Conservation (phyloP, 305 asterid genomes). For the Andrographis paniculata region DNA sequence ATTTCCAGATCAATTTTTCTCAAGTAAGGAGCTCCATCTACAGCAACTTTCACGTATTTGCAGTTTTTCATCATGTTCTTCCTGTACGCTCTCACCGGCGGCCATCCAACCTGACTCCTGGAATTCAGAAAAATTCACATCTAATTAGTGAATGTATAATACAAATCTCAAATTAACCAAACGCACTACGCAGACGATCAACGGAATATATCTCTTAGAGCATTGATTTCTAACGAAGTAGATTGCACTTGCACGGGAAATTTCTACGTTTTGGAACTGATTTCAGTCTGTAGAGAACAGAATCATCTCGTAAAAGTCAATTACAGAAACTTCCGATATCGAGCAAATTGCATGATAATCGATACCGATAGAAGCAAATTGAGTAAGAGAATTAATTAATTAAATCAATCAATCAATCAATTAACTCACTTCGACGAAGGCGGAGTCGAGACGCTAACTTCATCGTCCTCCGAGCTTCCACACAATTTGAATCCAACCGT, state of each 20-base stretch:
- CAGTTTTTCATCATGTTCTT: slow-evolving; percentile 29
- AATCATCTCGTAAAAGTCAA: no score
- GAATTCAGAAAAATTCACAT: neutral
- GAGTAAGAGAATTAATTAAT: no score
- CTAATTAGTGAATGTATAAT: neutral
- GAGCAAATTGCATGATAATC: no score
- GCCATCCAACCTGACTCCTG: slow-evolving; percentile 59
- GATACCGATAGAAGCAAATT: no score
- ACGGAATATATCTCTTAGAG: no score
- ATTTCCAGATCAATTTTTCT: slow-evolving; percentile 60
- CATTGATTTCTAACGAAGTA: no score
- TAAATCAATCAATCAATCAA: no score
- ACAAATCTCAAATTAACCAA: neutral
- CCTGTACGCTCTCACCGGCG: slow-evolving; percentile 43
- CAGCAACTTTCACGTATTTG: slow-evolving; percentile 72
- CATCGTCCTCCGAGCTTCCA: slow-evolving; percentile 23
- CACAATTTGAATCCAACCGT: slow-evolving; percentile 34
- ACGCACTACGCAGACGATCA: neutral
- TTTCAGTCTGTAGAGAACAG: no score
- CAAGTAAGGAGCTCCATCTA: slow-evolving; percentile 74
- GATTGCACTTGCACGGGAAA: no score
- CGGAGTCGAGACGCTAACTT: slow-evolving; percentile 19
- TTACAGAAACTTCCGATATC: no score
- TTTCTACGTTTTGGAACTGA: no score
- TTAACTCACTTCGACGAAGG: slow-evolving; percentile 24